These are phyloP conservation scores for Ensete glaucum DNA, from an alignment of 176 grass and related monocot genomes.

Conservation along the genomic window DNA sequence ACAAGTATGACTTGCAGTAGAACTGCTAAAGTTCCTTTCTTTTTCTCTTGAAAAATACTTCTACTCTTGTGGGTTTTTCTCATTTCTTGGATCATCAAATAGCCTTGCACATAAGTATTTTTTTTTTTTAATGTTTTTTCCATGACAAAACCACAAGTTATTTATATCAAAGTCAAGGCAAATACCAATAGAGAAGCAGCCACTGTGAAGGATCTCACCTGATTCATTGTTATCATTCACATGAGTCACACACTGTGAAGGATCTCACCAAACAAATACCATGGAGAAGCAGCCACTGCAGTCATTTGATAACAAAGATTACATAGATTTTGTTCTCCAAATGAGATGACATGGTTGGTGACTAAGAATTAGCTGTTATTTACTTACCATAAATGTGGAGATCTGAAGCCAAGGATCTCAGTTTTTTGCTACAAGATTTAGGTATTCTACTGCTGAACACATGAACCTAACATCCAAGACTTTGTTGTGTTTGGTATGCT, in stretches of 20 bases:
- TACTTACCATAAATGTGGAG: background rate
- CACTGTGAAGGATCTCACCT: no score
- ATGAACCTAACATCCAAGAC: slow-evolving; percentile 2
- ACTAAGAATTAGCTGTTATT: background rate
- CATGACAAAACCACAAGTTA: background rate
- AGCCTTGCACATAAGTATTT: background rate
- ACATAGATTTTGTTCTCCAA: background rate
- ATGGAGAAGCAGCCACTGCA: background rate
- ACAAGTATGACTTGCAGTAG: background rate
- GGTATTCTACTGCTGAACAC: background rate
- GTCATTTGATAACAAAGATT: background rate
- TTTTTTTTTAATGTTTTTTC: background rate
- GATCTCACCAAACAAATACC: background rate
- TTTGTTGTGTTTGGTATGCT: background rate
- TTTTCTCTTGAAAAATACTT: no score
- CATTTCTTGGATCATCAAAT: background rate
- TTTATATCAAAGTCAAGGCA: background rate
- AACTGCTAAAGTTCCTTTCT: no score
- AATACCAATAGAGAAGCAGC: no score
- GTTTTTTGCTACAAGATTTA: background rate
- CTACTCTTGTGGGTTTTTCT: background rate
- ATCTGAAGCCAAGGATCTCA: background rate
- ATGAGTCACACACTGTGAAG: background rate
- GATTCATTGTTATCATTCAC: background rate
- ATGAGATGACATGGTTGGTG: background rate